Evolutionary conservation across 805 yeast species (phyloP).

Genomic region (Cyberlindnera petersonii): DNA sequence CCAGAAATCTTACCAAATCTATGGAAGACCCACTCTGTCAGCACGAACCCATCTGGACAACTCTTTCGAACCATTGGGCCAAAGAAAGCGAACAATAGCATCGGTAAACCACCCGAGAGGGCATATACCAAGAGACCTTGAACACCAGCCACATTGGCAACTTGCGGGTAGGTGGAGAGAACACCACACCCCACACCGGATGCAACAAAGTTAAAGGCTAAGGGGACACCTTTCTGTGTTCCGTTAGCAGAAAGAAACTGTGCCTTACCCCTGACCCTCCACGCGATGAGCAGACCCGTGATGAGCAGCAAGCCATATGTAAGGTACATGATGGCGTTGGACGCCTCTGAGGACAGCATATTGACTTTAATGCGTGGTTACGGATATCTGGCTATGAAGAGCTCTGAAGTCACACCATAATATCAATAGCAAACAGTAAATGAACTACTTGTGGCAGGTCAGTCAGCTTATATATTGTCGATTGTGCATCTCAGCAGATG

Average conservation of each 20-base stretch:
- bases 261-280: constrained; percentile 42
- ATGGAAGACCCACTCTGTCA: constrained; percentile 91
- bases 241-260: constrained; percentile 76
- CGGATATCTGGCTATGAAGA: not conserved
- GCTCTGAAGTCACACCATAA: not conserved
- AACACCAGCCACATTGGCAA: constrained; percentile 80
- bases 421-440: not conserved
- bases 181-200: constrained; percentile 92
- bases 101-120: constrained; percentile 76
- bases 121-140: constrained; percentile 85
- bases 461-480: no score
- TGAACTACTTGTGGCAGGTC: no score
- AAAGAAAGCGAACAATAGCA: constrained; percentile 72
- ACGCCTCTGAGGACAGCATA: constrained; percentile 45
- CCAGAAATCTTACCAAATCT: constrained; percentile 74
- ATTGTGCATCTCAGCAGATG: no score
- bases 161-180: constrained; percentile 78
- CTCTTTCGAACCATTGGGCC: constrained; percentile 77
- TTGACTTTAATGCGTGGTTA: no score
- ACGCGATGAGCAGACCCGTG: constrained; percentile 59
- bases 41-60: constrained; percentile 87
- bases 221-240: constrained; percentile 72
- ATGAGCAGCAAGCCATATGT: constrained; percentile 54
- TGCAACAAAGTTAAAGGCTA: constrained; percentile 86
- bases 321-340: constrained; percentile 62